Evolutionary conservation across 23 red algal genomes (phyloP), one percentile per base, ranked within the genome.

Genomic region (Gracilaria gracilis): DNA sequence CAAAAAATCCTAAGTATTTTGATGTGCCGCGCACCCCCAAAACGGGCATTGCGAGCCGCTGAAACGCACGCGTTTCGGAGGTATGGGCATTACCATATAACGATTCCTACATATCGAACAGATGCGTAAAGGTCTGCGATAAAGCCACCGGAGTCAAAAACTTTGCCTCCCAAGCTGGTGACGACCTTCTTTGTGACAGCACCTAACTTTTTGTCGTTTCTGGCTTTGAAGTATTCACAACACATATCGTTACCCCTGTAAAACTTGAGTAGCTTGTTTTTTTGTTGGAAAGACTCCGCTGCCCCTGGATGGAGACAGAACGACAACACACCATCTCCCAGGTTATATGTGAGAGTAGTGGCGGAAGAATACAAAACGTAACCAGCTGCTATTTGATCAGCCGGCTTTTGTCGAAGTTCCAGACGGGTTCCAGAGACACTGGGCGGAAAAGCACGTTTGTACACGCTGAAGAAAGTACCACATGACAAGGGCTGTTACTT

Each of bases 221-320:
- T 44, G 3, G 50, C n/a, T 11, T 73, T 20, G 25, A 3, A 16
- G 54, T 88, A 84, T 9, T 75, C 83, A 33, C 34, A 37, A 36
- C 84, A 89, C 27, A 91, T 54, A 27, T 67, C 51, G 5, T 23
- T 53, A 0, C 40, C 29, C 15, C 31, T n/a, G 46, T 28, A 19
- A 49, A 93, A 35, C 33, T 31, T 40, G 48, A 93, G 28, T 19
- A 69, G 91, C 0, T 86, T 64, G 17, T 19, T 39, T 12, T 81
- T 67, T 36, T 89, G 77, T 31, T 91, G 86, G 66, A 98, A 98
- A 74, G 85, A 98, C 84, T 98, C 91, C 14, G 76, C 67, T 24
- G 95, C 95, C 17, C 94, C 95, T 20, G 95, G 95, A 46, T 98
- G 95, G 57, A 98, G 81, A 64, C 61, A 81, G 74, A 98, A 98